Evolutionary conservation across 106 monocot genomes (phyloP), one percentile per base, ranked within the genome.

Genomic region (Dendrobium chrysotoxum): DNA sequence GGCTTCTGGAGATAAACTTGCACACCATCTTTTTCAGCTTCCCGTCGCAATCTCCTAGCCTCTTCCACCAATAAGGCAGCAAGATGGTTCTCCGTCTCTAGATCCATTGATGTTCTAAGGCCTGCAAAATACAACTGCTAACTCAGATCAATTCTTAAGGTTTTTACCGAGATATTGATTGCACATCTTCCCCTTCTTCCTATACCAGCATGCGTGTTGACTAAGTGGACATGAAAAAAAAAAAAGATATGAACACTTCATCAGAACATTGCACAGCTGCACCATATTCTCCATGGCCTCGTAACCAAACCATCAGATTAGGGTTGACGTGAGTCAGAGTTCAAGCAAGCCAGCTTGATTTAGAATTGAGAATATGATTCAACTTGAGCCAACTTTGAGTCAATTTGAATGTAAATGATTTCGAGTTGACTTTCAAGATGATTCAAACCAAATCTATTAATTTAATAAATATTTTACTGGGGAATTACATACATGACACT

Each of bases 1-100:
- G 92, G 92, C 35, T 90, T 58, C 0, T 64, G 85, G 28, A 99
- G 88, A 87, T 99, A 99, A 46, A 50, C 88, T 72, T 85, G 91
- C 15, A 99, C 95, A 23, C 98, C 98, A 87, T 99, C 98, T 79
- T 82, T 90, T 0, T 95, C 92, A 80, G 95, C 91, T 86, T 99
- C 81, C 4, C 67, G 35, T 4, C 89, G 88, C 85, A 95, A 81
- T 82, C 86, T 83, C 78, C 91, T 83, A 53, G 98, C 95, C 81
- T 99, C 98, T 83, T 99, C 98, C 86, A 99, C 84, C 58, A 99
- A 76, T 55, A 94, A 80, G 78, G 90, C 72, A 79, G 95, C 98
- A 38, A 95, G 88, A 28, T 80, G 89, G 83, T 99, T 99, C 87
- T 99, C 98, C 2, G 95, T 99, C 79, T 95, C 88, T 42, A 95